A percentile compares a stretch with the other conserved stretches of the same genome.
Evolutionary conservation across 805 yeast species (phyloP).

Genomic region (Lachancea cidri): DNA sequence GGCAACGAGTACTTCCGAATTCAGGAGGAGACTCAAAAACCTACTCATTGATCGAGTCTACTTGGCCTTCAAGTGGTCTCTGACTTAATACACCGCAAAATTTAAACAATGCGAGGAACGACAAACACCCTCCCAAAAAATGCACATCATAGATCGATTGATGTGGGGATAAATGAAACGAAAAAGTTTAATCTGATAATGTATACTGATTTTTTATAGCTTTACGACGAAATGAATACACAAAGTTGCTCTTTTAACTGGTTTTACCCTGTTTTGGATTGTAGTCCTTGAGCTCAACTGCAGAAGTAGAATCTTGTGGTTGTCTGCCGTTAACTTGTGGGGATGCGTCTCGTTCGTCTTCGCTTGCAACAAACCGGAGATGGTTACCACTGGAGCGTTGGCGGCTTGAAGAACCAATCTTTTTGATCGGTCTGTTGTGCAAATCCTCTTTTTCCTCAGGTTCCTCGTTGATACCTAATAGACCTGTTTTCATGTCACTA

Average conservation of each 20-base stretch:
- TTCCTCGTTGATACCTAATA: conserved; percentile 35
- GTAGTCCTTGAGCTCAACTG: background rate
- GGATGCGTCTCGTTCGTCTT: background rate
- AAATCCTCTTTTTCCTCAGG: conserved; percentile 7
- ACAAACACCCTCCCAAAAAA: no score
- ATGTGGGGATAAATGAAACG: background rate
- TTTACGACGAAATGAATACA: background rate
- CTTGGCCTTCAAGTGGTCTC: no score
- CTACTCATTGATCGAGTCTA: background rate
- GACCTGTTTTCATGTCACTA: conserved; percentile 42
- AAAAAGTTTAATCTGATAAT: background rate
- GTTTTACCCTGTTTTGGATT: background rate
- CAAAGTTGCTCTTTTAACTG: background rate
- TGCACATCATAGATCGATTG: background rate
- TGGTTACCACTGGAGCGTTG: background rate
- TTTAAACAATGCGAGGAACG: no score
- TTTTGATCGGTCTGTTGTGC: background rate
- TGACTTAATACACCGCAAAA: no score
- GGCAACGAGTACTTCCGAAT: conserved; percentile 28
- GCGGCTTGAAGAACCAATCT: background rate
- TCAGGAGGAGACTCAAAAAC: conserved; percentile 11
- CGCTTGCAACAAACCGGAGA: background rate
- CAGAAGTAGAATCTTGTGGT: background rate
- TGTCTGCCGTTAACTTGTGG: background rate
- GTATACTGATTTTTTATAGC: background rate